A percentile compares a stretch with the other conserved stretches of the same genome.
Conservation (phyloP, 2,329 filamentous ascomycete genomes). For the Orbilia quercus region DNA sequence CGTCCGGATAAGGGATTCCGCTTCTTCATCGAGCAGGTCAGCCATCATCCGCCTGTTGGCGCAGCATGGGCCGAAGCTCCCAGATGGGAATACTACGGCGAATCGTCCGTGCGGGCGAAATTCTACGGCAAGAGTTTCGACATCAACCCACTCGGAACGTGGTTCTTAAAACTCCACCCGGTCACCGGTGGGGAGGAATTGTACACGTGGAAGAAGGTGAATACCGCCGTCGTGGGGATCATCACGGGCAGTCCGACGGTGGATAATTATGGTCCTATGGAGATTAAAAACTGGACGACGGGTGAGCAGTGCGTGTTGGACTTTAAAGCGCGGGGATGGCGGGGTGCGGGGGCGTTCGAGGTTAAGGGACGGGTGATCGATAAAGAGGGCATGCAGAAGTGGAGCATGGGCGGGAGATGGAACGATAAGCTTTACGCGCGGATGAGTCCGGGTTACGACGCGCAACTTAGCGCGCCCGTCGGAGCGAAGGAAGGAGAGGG, state of each 20-base stretch:
- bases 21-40: slow-evolving; percentile 98
- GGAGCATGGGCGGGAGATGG: slow-evolving; percentile 93
- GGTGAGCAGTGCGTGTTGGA: slow-evolving; percentile 89
- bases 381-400: slow-evolving; percentile 79
- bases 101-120: slow-evolving; percentile 93
- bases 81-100: slow-evolving; percentile 97
- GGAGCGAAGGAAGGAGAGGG: slow-evolving; percentile 19
- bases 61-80: slow-evolving; percentile 92
- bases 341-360: slow-evolving; percentile 88
- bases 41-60: slow-evolving; percentile 93
- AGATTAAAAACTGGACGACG: slow-evolving; percentile 96
- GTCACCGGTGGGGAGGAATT: slow-evolving; percentile 80
- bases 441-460: slow-evolving; percentile 89
- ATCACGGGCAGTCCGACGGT: slow-evolving; percentile 95
- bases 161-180: slow-evolving; percentile 89
- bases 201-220: slow-evolving; percentile 99
- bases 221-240: slow-evolving; percentile 95
- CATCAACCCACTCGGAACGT: slow-evolving; percentile 93
- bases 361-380: slow-evolving; percentile 88
- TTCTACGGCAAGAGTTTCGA: slow-evolving; percentile 99
- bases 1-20: slow-evolving; percentile 96
- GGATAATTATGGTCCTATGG: slow-evolving; percentile 98
- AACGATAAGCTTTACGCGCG: slow-evolving; percentile 97
- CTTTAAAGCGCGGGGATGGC: slow-evolving; percentile 97
- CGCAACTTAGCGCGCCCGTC: slow-evolving; percentile 70